Evolutionary conservation across 2,329 filamentous ascomycete genomes (phyloP), one percentile per base, ranked within the genome.

Genomic region (Phialophora verrucosa): DNA sequence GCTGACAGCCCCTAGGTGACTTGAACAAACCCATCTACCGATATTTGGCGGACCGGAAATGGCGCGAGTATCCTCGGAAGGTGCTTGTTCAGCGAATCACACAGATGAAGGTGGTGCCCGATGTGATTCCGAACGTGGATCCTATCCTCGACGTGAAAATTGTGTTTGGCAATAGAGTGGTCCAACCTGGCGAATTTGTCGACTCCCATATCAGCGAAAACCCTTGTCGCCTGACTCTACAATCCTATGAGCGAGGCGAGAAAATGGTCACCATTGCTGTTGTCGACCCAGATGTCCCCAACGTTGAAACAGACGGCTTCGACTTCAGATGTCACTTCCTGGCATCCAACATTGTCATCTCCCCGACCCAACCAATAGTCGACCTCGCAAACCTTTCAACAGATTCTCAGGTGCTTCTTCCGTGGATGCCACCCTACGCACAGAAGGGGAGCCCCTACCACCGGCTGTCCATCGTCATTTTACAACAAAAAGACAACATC

Each of bases 21-120:
- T 94, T 98, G 92, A 90, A 87, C 82, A 96, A 96, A 79, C 94
- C 94, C 69, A 93, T 99, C 76, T 99, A 99, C 83, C 91, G 94
- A 70, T 87, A 91, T 78, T 89, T 98, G 59, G 92, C 94, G 67
- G 87, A 97, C 75, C 83, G 85, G 73, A 93, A 96, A 82, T 99
- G 95, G 95, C 88, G 90, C 73, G 84, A 88, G 70, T 93, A 95
- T 82, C 90, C 92, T 76, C 88, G 90, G 73, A 87, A 88, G 73
- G 82, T 98, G 69, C 86, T 96, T 70, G 83, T 88, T 69, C 95
- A 99, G 83, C 90, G 95, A 76, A 90, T 98, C 75, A 83, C 86
- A 57, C 92, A 97, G 77, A 90, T 98, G 84, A 85, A 89, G 74
- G 88, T 99, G 64, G 86, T 96, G 6, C 95, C 95, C 14, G 95